Evolutionary conservation across 768 basidiomycete genomes (phyloP).

Genomic region (Kwoniella dendrophila): DNA sequence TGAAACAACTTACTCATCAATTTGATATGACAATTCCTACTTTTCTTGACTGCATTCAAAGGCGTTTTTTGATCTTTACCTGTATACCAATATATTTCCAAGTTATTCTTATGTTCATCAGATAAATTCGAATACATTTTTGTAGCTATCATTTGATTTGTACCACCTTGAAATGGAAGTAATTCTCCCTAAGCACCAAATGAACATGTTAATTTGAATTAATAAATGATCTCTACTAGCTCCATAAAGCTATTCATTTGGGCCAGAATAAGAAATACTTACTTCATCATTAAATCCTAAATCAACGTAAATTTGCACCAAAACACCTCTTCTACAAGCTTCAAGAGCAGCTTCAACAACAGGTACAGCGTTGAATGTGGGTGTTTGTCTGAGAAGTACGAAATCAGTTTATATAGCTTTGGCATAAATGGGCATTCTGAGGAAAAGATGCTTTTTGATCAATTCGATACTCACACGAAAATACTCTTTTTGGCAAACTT

Average conservation of each 20-base stretch:
- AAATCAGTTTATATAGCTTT: not conserved
- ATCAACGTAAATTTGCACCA: constrained; percentile 65
- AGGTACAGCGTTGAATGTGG: constrained; percentile 68
- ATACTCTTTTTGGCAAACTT: constrained; percentile 64
- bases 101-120: constrained; percentile 57
- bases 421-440: not conserved
- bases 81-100: constrained; percentile 62
- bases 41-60: constrained; percentile 65
- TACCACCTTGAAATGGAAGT: constrained; percentile 68
- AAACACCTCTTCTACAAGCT: constrained; percentile 64
- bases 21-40: constrained; percentile 66
- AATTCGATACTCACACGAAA: constrained; percentile 61
- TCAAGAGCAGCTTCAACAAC: constrained; percentile 64
- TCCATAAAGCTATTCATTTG: too few species aligned
- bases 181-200: constrained; percentile 59
- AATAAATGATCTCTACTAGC: not conserved
- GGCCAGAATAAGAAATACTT: not conserved
- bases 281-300: constrained; percentile 62
- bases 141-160: constrained; percentile 66
- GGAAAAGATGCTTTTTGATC: not conserved
- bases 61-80: constrained; percentile 66
- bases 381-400: constrained; percentile 61
- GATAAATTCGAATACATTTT: constrained; percentile 63
- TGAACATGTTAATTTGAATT: not conserved
- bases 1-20: constrained; percentile 37